These are phyloP conservation scores for Gamarada debralockiae DNA, from an alignment of 495 filamentous ascomycete species.

Conservation along the genomic window DNA sequence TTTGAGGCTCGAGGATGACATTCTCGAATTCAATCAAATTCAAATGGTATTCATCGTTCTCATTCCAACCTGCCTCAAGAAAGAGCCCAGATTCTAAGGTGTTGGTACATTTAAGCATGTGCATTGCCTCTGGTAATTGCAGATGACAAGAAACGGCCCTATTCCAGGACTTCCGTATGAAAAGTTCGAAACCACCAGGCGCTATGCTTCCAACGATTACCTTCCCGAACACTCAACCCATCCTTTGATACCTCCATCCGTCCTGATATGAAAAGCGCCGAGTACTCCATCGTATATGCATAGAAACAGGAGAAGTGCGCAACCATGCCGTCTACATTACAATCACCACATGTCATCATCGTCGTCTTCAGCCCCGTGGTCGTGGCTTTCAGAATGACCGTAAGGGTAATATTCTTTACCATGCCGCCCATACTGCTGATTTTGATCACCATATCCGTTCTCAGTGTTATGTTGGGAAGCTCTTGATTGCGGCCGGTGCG, in stretches of 20 bases:
- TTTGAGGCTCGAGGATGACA: background rate
- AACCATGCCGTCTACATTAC: background rate
- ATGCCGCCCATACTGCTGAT: conserved; percentile 15
- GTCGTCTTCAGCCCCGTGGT: conserved; percentile 14
- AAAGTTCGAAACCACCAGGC: conserved; percentile 9
- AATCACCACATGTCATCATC: conserved; percentile 29
- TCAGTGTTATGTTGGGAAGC: conserved; percentile 49
- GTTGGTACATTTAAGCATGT: conserved; percentile 20
- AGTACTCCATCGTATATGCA: conserved; percentile 28
- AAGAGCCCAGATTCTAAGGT: conserved; percentile 1
- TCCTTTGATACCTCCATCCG: conserved; percentile 7
- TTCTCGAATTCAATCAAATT: background rate
- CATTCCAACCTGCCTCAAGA: conserved; percentile 4
- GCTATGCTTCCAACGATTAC: conserved; percentile 26
- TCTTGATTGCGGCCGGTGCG: conserved; percentile 48
- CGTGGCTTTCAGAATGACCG: conserved; percentile 11
- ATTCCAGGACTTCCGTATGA: background rate
- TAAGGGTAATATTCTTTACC: conserved; percentile 25
- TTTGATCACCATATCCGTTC: conserved; percentile 35
- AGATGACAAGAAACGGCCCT: conserved; percentile 16
- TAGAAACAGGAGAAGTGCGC: conserved; percentile 6
- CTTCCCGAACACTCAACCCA: conserved; percentile 11
- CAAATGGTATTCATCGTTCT: background rate
- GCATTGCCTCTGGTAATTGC: conserved; percentile 1
- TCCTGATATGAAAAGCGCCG: conserved; percentile 16